These are phyloP conservation scores for Trichoderma endophyticum DNA, from an alignment of 2,329 filamentous ascomycete species.

Conservation along the genomic window DNA sequence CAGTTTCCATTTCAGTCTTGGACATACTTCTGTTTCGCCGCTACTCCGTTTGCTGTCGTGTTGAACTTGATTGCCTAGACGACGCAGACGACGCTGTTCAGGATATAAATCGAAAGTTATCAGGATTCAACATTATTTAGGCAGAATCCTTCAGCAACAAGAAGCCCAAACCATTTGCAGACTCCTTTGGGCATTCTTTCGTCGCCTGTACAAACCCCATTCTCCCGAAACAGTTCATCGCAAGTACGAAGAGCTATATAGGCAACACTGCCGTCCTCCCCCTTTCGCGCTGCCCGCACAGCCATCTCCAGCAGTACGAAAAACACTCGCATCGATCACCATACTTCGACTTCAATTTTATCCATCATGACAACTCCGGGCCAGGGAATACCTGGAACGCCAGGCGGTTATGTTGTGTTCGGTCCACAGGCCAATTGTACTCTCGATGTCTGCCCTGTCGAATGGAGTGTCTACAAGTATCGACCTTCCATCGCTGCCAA, in stretches of 20 bases:
- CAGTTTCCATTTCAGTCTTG: background rate
- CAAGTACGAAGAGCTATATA: background rate
- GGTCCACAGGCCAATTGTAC: conserved; percentile 47
- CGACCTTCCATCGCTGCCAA: conserved; percentile 45
- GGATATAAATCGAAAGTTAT: background rate
- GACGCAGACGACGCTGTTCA: background rate
- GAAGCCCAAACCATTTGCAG: background rate
- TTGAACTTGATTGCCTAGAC: background rate
- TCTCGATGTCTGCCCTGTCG: conserved; percentile 43
- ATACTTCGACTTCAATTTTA: background rate
- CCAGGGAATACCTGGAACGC: background rate
- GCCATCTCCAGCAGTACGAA: background rate
- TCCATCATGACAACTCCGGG: background rate
- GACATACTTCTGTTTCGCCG: background rate
- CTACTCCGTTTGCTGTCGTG: background rate
- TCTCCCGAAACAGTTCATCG: background rate
- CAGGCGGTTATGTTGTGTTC: conserved; percentile 29
- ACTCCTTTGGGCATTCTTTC: background rate
- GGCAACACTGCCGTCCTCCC: background rate
- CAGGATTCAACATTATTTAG: background rate
- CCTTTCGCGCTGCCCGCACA: background rate
- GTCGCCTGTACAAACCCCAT: background rate
- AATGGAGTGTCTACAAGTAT: conserved; percentile 41
- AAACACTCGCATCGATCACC: background rate
- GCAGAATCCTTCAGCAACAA: background rate